Evolutionary conservation across 163 green algal species (phyloP).

Genomic region (Chloroidium sp.): DNA sequence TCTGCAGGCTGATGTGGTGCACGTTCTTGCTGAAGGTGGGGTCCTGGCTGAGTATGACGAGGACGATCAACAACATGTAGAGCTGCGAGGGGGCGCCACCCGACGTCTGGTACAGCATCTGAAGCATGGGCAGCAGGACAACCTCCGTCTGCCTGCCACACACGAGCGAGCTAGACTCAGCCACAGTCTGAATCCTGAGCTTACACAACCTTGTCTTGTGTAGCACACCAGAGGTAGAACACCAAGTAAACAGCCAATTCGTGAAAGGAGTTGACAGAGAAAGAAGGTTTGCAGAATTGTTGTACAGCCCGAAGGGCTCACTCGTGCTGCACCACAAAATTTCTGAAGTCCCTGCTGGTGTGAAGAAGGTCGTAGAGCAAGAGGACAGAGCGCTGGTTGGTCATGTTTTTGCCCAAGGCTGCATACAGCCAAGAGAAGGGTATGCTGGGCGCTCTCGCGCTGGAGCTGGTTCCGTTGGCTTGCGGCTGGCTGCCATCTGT

Average conservation of each 20-base stretch:
- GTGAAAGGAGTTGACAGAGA: not conserved
- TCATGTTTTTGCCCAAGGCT: constrained; percentile 28
- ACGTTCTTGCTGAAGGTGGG: constrained; percentile 65
- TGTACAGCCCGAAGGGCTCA: constrained; percentile 2
- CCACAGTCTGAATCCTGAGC: no score
- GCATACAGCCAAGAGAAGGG: constrained; percentile 47
- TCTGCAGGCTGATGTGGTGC: constrained; percentile 31
- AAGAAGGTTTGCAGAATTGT: no score
- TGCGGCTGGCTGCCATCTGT: no score
- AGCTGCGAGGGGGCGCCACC: constrained; percentile 49
- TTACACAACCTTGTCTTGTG: no score
- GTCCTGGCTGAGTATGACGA: constrained; percentile 83
- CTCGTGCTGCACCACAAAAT: constrained; percentile 24
- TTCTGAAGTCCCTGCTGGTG: constrained; percentile 42
- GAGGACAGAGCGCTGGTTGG: constrained; percentile 51
- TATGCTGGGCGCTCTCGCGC: no score
- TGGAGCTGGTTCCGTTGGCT: no score
- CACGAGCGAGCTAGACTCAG: no score
- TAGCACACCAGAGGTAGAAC: no score
- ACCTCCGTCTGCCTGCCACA: constrained; percentile 34
- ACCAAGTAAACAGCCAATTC: no score
- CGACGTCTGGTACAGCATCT: constrained; percentile 47
- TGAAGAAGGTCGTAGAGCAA: constrained; percentile 80
- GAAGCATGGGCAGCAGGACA: constrained; percentile 68
- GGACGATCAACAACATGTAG: constrained; percentile 79